Percentiles rank a stretch among this genome's conserved stretches.
phyloP scores from a whole-genome alignment of 805 yeast genomes.

The Wickerhamiella siamensis region DNA sequence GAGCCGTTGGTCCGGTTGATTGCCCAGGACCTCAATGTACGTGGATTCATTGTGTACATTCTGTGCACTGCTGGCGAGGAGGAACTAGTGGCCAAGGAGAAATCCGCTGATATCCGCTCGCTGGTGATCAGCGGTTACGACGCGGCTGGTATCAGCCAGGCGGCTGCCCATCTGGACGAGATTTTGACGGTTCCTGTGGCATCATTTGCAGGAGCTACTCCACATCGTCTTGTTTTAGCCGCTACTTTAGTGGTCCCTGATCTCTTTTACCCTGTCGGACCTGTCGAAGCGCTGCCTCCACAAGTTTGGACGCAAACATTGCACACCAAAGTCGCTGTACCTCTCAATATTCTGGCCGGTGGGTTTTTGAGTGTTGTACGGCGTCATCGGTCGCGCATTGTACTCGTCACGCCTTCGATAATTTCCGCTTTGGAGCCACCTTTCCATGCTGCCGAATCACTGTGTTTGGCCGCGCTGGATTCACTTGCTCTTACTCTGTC shows the following conservation, averaged over 20 bases:
- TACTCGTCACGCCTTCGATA: constrained; percentile 42
- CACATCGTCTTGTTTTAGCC: constrained; percentile 42
- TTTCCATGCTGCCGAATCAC: constrained; percentile 49
- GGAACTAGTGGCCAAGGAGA: constrained; percentile 37
- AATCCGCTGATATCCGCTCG: constrained; percentile 55
- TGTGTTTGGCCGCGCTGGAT: constrained; percentile 34
- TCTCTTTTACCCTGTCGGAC: constrained; percentile 52
- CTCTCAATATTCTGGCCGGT: constrained; percentile 37
- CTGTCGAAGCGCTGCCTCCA: constrained; percentile 41
- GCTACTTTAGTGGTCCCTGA: constrained; percentile 62
- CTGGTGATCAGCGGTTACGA: constrained; percentile 38
- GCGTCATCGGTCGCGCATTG: constrained; percentile 34
- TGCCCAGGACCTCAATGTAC: constrained; percentile 56
- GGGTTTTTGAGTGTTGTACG: constrained; percentile 45
- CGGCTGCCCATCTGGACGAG: constrained; percentile 34
- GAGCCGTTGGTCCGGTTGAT: constrained; percentile 58
- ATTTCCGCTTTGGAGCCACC: constrained; percentile 41
- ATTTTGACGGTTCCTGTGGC: constrained; percentile 39
- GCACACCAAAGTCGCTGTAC: constrained; percentile 33
- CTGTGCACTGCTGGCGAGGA: constrained; percentile 48
- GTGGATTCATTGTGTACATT: constrained; percentile 72
- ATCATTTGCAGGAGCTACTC: constrained; percentile 44
- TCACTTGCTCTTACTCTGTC: constrained; percentile 28
- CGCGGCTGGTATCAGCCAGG: constrained; percentile 32
- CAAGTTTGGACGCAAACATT: constrained; percentile 38